Evolutionary conservation across 495 filamentous ascomycete genomes (phyloP), one percentile per base, ranked within the genome.

Genomic region (Penicillium cataractarum): DNA sequence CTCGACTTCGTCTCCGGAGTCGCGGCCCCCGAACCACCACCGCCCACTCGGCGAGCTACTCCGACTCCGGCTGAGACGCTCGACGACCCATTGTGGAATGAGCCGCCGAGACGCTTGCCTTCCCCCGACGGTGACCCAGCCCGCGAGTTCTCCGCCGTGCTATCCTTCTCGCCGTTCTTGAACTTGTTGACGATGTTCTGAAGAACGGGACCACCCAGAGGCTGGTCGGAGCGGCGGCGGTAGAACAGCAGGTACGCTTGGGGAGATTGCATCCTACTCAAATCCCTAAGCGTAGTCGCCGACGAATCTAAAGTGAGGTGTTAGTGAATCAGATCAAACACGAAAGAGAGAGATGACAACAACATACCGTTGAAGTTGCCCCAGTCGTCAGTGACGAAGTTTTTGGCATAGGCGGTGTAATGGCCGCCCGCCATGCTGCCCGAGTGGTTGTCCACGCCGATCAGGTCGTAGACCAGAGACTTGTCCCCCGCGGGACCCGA

Each of bases 211-310:
- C 92, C 92, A 48, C 95, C 95, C 35, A 99, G 83, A 32, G 91
- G 88, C 26, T 69, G 77, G 6, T 83, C 77, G 10, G 92, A 91
- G 60, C 91, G 90, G 56, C 96, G 92, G 31, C 95, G 90, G 77
- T 98, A 99, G 82, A 99, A 99, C 37, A 99, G 80, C 9, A 99
- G 87, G 73, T 99, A 99, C 0, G 95, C 96, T 24, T 88, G 85
- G 6, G 85, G 65, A 3, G 87, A 88, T 42, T 56, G 54, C 54
- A 56, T 56, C 24, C 37, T n/a, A 1, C 21, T 19, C 24, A 56
- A 17, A 19, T 56, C 54, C 31, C 54, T 3, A 31, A 56, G 9
- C 12, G 21, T 13, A 27, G 62, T 80, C 76, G 92, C 91, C 15
- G 75, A 82, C 55, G 89, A 86, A 75, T 97, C 94, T 97, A 39